These are phyloP conservation scores for Leucocoprinus birnbaumii DNA, from an alignment of 768 basidiomycete genomes.

Conservation along the genomic window DNA sequence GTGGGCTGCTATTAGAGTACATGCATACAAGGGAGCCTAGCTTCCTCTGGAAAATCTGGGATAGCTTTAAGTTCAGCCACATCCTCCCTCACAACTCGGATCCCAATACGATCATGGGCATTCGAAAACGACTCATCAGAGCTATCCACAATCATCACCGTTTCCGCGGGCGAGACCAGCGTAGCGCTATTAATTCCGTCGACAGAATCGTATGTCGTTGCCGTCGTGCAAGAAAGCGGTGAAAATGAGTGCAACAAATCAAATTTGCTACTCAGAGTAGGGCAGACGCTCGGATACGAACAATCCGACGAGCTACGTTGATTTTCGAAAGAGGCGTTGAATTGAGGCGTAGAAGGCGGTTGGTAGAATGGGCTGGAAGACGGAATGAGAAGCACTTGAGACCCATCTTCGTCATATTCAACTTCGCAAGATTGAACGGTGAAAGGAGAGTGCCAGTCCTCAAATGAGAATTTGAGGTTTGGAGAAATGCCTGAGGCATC, in stretches of 20 bases:
- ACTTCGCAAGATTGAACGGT: constrained; percentile 6
- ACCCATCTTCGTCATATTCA: constrained; percentile 20
- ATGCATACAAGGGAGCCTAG: not conserved
- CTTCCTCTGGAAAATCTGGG: constrained; percentile 4
- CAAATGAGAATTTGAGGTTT: constrained; percentile 12
- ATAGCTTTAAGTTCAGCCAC: not conserved
- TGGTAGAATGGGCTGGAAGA: constrained; percentile 35
- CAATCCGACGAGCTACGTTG: constrained; percentile 20
- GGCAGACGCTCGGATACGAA: constrained; percentile 21
- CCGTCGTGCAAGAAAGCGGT: constrained; percentile 1
- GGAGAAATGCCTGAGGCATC: constrained; percentile 2
- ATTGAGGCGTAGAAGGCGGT: constrained; percentile 22
- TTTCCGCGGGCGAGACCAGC: not conserved
- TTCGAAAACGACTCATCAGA: not conserved
- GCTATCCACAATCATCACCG: not conserved
- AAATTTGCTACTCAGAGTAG: constrained; percentile 16
- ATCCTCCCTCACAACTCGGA: not conserved
- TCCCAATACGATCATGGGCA: not conserved
- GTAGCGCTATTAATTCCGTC: not conserved
- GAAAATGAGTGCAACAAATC: constrained; percentile 14
- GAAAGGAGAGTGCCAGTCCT: constrained; percentile 11
- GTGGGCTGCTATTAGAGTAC: no score
- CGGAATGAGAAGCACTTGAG: constrained; percentile 37
- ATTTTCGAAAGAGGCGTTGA: constrained; percentile 20
- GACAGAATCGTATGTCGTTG: no score